These are phyloP conservation scores for Pseudocercospora musae DNA, from an alignment of 2,329 filamentous ascomycete genomes.

Conservation along the genomic window DNA sequence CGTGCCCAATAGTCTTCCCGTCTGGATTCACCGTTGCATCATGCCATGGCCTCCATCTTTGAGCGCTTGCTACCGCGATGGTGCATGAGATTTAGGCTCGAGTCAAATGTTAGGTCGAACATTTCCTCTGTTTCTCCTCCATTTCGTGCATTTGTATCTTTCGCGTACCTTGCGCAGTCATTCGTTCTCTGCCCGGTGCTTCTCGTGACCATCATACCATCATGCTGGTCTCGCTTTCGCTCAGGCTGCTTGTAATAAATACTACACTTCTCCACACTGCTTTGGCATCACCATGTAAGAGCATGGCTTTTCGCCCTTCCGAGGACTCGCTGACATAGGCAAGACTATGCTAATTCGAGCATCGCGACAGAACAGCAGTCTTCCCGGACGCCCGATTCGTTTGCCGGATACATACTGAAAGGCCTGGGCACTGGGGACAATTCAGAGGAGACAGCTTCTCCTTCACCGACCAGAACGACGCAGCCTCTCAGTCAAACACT, in stretches of 20 bases:
- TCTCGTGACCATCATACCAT: neutral
- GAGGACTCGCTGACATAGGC: neutral
- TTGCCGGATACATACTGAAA: neutral
- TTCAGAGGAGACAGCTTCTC: neutral
- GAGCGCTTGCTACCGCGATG: neutral
- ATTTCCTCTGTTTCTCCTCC: too few species aligned
- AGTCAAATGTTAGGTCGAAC: neutral
- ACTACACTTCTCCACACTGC: neutral
- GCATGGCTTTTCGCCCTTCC: neutral
- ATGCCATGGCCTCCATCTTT: neutral
- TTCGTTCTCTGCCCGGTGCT: neutral
- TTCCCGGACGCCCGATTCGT: neutral
- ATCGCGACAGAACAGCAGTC: neutral
- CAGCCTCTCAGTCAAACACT: neutral
- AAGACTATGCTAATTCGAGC: slow-evolving; percentile 4
- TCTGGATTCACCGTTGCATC: neutral
- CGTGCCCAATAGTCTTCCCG: neutral
- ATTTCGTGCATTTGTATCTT: neutral
- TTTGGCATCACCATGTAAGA: neutral
- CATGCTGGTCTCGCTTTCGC: neutral
- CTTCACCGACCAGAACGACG: neutral
- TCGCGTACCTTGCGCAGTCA: neutral
- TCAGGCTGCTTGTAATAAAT: neutral
- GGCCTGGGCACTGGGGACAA: neutral
- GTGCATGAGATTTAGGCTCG: neutral